These are phyloP conservation scores for Kickxella alabastrina DNA, from an alignment of 192 early-diverging fungal species.

Conservation along the genomic window DNA sequence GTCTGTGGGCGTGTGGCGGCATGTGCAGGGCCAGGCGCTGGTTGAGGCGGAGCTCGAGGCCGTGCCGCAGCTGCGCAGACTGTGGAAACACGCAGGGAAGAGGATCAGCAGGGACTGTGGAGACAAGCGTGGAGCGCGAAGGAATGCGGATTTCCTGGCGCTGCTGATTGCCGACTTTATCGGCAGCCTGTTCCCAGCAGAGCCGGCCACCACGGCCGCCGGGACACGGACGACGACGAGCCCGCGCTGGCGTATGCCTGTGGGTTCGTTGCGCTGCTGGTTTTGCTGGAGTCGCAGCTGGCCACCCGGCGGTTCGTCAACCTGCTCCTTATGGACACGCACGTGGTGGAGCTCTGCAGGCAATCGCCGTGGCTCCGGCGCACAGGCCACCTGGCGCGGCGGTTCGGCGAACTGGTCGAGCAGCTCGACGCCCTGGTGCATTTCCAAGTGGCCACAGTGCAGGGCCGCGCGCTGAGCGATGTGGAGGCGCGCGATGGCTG, in stretches of 20 bases:
- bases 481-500: conserved; percentile 61
- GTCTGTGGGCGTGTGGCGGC: conserved; percentile 71
- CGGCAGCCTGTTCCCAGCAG: not conserved
- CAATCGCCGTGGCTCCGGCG: conserved; percentile 3
- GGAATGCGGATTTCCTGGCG: conserved; percentile 66
- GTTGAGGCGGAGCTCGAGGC: conserved; percentile 60
- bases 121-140: too few relatives aligned
- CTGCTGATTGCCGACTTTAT: conserved; percentile 65
- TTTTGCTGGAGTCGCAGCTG: conserved; percentile 83
- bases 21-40: conserved; percentile 49
- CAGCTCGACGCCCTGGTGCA: conserved; percentile 55
- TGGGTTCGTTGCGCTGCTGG: conserved; percentile 79
- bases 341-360: conserved; percentile 54
- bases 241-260: conserved; percentile 56
- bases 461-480: conserved; percentile 68
- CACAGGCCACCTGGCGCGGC: conserved; percentile 47
- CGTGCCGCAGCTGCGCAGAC: conserved; percentile 59
- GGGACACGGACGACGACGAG: not conserved
- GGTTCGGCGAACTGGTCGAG: conserved; percentile 64
- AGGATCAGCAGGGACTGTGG: too few relatives aligned
- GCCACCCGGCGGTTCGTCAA: conserved; percentile 88
- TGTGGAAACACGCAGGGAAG: conserved; percentile 64
- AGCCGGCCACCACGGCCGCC: too few relatives aligned
- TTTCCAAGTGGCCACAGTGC: conserved; percentile 81
- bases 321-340: conserved; percentile 74